Base-by-base conservation (phyloP, 2,329 filamentous ascomycete species). In the Davidsoniella eucalypti region DNA sequence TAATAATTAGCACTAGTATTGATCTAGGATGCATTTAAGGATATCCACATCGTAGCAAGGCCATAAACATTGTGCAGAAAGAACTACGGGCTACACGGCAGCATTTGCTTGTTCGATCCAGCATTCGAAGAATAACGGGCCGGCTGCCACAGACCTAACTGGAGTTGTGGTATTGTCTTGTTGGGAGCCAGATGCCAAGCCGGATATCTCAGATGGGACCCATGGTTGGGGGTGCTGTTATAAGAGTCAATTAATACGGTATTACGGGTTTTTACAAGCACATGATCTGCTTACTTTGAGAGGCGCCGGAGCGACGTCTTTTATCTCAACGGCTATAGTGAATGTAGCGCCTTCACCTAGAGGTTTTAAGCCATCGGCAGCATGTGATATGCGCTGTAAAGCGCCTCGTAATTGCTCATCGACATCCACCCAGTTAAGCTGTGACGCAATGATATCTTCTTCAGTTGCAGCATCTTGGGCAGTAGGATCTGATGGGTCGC, bases 281-380 rank as follows among this genome's bases (percentile, higher is more conserved):
- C 40, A 23, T 43, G 2, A 29, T 2, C 4, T 25, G 65, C 72
- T 59, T 62, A 79, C 76, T 49, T 70, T 71, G 54, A 80, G 76
- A 0, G 77, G 78, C 8, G 75, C 69, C 9, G 71, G 64, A 0
- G 69, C 70, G 39, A 78, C 70, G 18, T 82, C 75, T 38, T 74
- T 75, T 55, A 88, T 61, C 63, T 90, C 84, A 39, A 90, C 72
- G 0, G 80, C 81, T n/a, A 90, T 63, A 0, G 82, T 85, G 61
- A 84, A 90, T 0, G 81, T 83, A 61, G 82, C 87, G 1, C 73
- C 73, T 1, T 69, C 64, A 0, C 83, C 82, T 18, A 87, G 60
- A 0, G 70, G 63, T 0, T 63, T 65, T 54, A 86, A 68, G 50
- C 67, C 70, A 54, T 78, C 71, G 7, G 71, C 76, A 2, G 75